Evolutionary conservation across 306 rosid species (phyloP), one percentile per base, ranked within the genome.

Genomic region (Begonia peltatifolia): DNA sequence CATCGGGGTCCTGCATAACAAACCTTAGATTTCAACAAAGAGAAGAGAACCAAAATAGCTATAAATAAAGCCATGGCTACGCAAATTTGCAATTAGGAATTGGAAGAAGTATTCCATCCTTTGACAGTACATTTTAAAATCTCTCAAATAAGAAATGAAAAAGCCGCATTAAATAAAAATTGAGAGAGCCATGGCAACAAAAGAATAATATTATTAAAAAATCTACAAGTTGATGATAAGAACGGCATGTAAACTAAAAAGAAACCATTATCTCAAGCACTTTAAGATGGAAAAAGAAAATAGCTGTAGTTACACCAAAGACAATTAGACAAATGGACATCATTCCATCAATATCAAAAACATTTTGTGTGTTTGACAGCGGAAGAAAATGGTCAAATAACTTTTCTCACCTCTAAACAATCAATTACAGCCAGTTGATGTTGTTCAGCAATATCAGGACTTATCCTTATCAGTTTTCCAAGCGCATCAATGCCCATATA

Each of bases 401-500:
- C 50, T 1, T 50, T 41, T 20, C 73, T 73, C 64, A 90, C 94
- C 95, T 92, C 99, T 60, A 92, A 75, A 84, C 99, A 92, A 63
- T 92, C 99, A 54, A 92, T 92, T 65, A 92, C 96, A 2, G 99
- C 99, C 56, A 92, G 76, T 73, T 92, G 99, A 60, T 92, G 99
- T 55, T 80, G 88, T 66, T 92, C 99, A 3, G 99, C 99, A 52
- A 92, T 68, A 49, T 83, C 81, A 2, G 99, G 94, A 54, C 88
- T 86, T 53, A 81, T 62, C 83, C 79, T 87, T 63, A 92, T 83
- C 43, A 92, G 58, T 63, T 93, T 93, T 68, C 94, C 94, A 55
- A 92, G 96, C 48, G 93, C 86, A 72, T 92, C 99, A 59, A 92
- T 92, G 47, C 99, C 99, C 99, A 92, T 81, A 68, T 92, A 92